Conservation (phyloP, 208 protist species). For the Trypanosoma brucei region DNA sequence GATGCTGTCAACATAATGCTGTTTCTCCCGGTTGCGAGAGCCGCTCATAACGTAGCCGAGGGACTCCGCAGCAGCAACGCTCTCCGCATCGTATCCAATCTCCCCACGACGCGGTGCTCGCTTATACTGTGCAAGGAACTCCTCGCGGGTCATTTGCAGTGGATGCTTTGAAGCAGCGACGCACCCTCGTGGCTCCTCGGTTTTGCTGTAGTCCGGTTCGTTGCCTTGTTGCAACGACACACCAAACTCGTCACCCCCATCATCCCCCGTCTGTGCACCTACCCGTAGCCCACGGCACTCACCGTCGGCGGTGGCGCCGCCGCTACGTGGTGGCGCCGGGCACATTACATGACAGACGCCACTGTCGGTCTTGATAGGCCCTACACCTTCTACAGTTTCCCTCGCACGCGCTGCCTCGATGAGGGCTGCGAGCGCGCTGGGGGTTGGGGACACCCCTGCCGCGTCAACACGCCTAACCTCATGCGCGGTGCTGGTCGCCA, state of each 20-base stretch:
- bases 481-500: no score
- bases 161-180: slow-evolving; percentile 57
- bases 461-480: no score
- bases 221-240: slow-evolving; percentile 16
- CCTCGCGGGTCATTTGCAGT: slow-evolving; percentile 84
- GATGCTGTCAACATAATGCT: slow-evolving; percentile 81
- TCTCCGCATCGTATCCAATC: slow-evolving; percentile 75
- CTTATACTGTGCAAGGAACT: slow-evolving; percentile 87
- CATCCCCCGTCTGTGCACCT: neutral
- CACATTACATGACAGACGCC: no score
- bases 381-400: neutral
- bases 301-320: no score
- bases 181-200: neutral
- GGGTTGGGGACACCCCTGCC: neutral
- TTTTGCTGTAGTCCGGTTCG: neutral
- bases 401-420: slow-evolving; percentile 17
- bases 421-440: slow-evolving; percentile 15
- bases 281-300: neutral
- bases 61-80: slow-evolving; percentile 71
- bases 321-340: no score
- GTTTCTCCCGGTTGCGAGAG: slow-evolving; percentile 74
- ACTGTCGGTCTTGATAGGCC: neutral
- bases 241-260: slow-evolving; percentile 48
- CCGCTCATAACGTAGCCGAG: slow-evolving; percentile 90
- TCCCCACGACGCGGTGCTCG: slow-evolving; percentile 80